Evolutionary conservation across 2,329 filamentous ascomycete species (phyloP), one percentile per base, ranked within the genome.

Genomic region (Rutstroemia sp.): DNA sequence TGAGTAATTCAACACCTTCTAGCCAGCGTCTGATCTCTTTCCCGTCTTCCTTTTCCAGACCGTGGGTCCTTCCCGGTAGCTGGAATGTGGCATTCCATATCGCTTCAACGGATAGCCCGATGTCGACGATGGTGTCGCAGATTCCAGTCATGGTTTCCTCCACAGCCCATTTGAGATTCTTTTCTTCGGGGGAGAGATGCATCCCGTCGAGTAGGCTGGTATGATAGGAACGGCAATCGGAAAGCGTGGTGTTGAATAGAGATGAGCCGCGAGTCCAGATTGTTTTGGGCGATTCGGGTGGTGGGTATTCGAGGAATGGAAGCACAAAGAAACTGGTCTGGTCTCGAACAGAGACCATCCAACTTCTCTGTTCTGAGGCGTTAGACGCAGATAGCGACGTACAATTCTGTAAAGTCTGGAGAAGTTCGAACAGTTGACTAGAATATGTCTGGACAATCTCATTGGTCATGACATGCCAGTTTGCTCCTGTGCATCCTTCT

Each of bases 231-330:
- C 68, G 67, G 61, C 76, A 78, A 10, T 72, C 71, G 4, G 72
- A 65, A 46, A 74, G 69, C 4, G 74, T 73, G 25, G 66, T 63
- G 27, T 67, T 63, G 55, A 71, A 75, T 0, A 72, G 58, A 4
- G 58, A 57, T 7, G 73, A 72, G 5, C 63, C 56, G 2, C 63
- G 57, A 7, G 51, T 59, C 69, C 75, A 77, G 4, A 68, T 60
- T 10, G 59, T 50, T 17, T 57, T 47, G 12, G 42, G 39, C 7
- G 51, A n/a, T n/a, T 47, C 30, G 5, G 60, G 42, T 9, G 54
- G 57, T 17, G 76, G 76, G 57, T 77, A 79, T 58, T 76, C 70
- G 27, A 78, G 65, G 58, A 72, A 77, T 3, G 72, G 71, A 8
- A 78, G 69, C 50, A 76, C 64, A 51, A 76, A 72, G 58, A 70